Base-by-base conservation (phyloP, 306 rosid species). In the Pterocarpus santalinus region DNA sequence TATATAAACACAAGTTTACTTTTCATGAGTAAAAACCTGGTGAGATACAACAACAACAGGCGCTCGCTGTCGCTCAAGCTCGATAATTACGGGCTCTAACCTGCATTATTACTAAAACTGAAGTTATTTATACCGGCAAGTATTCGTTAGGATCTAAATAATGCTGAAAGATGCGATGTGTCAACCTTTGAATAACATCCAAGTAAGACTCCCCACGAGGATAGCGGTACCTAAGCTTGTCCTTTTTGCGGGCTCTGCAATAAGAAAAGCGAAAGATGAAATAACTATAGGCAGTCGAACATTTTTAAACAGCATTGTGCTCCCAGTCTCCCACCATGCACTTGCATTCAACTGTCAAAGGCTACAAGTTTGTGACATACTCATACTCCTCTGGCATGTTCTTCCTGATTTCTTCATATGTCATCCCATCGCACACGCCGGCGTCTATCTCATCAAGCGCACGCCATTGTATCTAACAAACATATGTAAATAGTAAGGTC, bases 201-300 rank as follows among this genome's bases (percentile, higher is more conserved):
- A 95, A 81, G 89, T 95, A 95, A 76, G 99, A 95, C 85, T 95
- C 99, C 52, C 99, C 99, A 79, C 97, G 99, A 82, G 99, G 97
- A 87, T 95, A 95, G 11, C 97, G 92, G 79, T 95, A 95, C 80
- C 97, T 85, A 86, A 95, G 90, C 85, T 95, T 93, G 88, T 95
- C 98, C 83, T 95, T 95, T 80, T 82, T 86, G 17, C 99, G 97
- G 7, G 98, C 77, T 85, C 99, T 95, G 90, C 63, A 51, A 79
- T 53, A 17, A 46, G 38, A 62, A 62, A 75, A 64, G 55, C 15
- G 73, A 52, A 73, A 47, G 4, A 34, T 16, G 22, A 53, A 58
- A 73, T 17, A 65, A 41, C 7, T n/a, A 35, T 4, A 47, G 36
- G 28, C 16, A n/a, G 47, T 46, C 8, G 2, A 53, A 39, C 55